Percentiles rank a stretch among this genome's conserved stretches.
Conservation (phyloP, 2,329 filamentous ascomycete genomes). For the Epichloe elymi region DNA sequence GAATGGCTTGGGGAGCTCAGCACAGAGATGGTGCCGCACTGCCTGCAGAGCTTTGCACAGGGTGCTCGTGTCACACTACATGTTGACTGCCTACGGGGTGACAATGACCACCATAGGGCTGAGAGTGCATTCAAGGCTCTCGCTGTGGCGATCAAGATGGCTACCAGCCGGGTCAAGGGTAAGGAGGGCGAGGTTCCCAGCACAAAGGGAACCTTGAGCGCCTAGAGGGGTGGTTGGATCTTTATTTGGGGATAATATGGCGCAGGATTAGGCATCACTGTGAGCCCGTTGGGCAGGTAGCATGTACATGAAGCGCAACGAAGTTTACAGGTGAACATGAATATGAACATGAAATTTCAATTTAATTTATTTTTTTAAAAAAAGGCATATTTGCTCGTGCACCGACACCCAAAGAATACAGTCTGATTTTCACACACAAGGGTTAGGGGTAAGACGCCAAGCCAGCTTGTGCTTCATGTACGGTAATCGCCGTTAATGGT, state of each 20-base stretch:
- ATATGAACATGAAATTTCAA: too few relatives aligned
- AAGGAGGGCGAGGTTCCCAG: conserved; percentile 88
- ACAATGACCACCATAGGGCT: conserved; percentile 91
- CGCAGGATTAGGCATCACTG: background rate
- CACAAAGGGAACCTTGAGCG: conserved; percentile 81
- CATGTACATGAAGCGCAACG: too few relatives aligned
- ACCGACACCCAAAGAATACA: too few relatives aligned
- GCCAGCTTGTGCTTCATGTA: conserved; percentile 26
- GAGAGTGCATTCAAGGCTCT: conserved; percentile 97
- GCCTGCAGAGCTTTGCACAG: conserved; percentile 86
- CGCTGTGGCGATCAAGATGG: conserved; percentile 70
- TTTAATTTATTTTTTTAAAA: too few relatives aligned
- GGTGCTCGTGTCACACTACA: conserved; percentile 85
- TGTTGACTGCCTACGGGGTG: conserved; percentile 79
- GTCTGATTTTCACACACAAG: too few relatives aligned
- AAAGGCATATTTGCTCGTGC: too few relatives aligned
- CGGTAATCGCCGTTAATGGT: conserved; percentile 58
- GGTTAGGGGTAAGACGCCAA: too few relatives aligned
- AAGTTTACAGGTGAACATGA: too few relatives aligned
- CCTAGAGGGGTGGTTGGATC: conserved; percentile 23
- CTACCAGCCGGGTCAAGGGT: conserved; percentile 60
- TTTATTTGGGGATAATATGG: background rate
- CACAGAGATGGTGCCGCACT: conserved; percentile 96
- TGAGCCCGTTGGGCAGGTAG: too few relatives aligned
- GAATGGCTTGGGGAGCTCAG: conserved; percentile 95